Evolutionary conservation across 129 eudicot genomes (phyloP), one percentile per base, ranked within the genome.

Genomic region (Arctium minus): DNA sequence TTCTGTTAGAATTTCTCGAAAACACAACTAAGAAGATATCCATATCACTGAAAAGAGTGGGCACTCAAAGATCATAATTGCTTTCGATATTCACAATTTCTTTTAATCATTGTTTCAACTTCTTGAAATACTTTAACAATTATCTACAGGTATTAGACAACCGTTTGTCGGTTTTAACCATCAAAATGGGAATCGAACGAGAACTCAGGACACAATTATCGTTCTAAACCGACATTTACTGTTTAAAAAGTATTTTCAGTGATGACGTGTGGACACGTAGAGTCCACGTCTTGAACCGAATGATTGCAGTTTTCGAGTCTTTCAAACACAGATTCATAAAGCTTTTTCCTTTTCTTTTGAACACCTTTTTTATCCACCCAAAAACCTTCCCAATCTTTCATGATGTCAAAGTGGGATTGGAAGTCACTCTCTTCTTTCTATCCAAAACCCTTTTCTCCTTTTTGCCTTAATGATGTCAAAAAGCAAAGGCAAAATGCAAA

Each of bases 351-450:
- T 70, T 83, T 73, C 70, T 79, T 79, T 84, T 79, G 29, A 70
- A n/a, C 40, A 84, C 13, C 83, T 84, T 79, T 73, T 64, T 72
- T 64, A 84, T 79, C 83, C 87, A 84, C 83, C 74, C 83, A 84
- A 84, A 73, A 84, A 79, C 56, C 83, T 79, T 84, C 75, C 78
- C 56, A 67, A 79, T 79, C 71, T 73, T 84, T 84, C 80, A 84
- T 84, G 83, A 84, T 84, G 70, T 84, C 87, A 84, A 84, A 84
- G 83, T 79, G 80, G 29, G 74, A 84, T 84, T 84, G 83, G 79
- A 84, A 79, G 80, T 84, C 83, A 62, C 80, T 79, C 80, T 39
- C 39, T 79, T 84, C 87, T 84, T 84, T 84, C 64, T 84, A 84
- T 84, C 87, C 83, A 84, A 79, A 84, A 42, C 83, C 83, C 60